These are phyloP conservation scores for Hymenoscyphus fraxineus DNA, from an alignment of 2,329 filamentous ascomycete genomes.

Conservation along the genomic window DNA sequence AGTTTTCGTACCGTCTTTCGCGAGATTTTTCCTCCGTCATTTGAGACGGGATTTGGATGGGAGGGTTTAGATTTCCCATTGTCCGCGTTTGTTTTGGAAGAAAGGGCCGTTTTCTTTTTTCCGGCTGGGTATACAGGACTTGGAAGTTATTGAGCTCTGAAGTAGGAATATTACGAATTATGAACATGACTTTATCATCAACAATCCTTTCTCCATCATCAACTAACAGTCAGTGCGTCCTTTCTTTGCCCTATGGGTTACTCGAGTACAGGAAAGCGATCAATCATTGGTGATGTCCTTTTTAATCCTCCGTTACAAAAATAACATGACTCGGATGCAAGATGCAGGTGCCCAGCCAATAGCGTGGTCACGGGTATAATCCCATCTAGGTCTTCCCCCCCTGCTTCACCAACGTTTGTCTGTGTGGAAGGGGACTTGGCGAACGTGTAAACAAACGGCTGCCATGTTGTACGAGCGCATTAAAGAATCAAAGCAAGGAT, in stretches of 20 bases:
- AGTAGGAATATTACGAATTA: no score
- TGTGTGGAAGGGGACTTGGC: neutral
- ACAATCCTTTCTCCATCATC: no score
- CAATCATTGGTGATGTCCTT: no score
- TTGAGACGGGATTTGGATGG: neutral
- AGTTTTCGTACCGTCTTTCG: neutral
- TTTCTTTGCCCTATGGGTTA: no score
- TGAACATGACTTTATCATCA: no score
- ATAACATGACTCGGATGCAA: neutral
- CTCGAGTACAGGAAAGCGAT: no score
- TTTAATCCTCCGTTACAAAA: neutral
- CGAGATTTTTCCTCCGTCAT: neutral
- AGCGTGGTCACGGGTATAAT: neutral
- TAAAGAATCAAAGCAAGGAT: no score
- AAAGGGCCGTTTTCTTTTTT: no score
- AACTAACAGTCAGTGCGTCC: no score
- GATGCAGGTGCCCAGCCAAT: neutral
- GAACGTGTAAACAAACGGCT: neutral
- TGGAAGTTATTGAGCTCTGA: no score
- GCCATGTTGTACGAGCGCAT: no score
- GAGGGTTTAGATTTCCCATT: neutral
- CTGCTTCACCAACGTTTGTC: neutral
- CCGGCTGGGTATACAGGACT: no score
- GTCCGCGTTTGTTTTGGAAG: neutral
- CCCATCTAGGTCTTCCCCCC: neutral